Base-by-base conservation (phyloP, 2,329 filamentous ascomycete genomes). In the Aureobasidium leucospermi region DNA sequence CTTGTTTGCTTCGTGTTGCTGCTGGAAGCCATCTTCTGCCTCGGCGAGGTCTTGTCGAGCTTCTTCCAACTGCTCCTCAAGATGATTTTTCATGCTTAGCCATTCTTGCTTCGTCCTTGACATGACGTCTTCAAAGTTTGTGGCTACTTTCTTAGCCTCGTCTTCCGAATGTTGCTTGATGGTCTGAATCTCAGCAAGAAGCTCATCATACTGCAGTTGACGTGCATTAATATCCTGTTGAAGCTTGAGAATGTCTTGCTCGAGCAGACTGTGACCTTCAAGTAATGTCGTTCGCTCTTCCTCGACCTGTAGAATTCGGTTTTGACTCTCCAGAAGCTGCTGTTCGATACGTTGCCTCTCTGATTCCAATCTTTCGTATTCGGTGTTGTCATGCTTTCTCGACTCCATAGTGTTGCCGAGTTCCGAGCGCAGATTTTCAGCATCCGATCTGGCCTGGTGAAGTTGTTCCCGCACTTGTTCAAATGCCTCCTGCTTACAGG, bases 401-500 rank as follows among this genome's bases (percentile, higher is more conserved):
- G 29, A 49, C 10, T 58, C 23, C 38, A 48, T 42, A 8, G 41
- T 45, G 3, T 58, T 45, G 19, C 34, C 32, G 2, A 60, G 13
- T 16, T 65, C 61, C 8, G 45, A 38, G 16, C 59, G 51, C 10
- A 61, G 59, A 4, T 57, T 51, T 6, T 63, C 60, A 23, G 61
- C 36, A 10, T 61, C 61, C 58, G 60, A 42, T 46, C 38, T 46
- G 46, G 60, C 15, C 19, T 38, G 48, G 43, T 64, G 64, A 4
- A 76, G 59, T 29, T 73, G 65, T 46, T 74, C 69, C 29, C 76
- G 71, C 11, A 75, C 64, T 42, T 75, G 72, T 29, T 78, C 75
- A 4, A 78, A 58, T 6, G 70, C 68, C 58, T 80, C 77, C 34
- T 79, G 74, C 59, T 75, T 78, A 19, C 73, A 73, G 1, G 76